Evolutionary conservation across 768 basidiomycete species (phyloP).

Genomic region (Tremella fuciformis): DNA sequence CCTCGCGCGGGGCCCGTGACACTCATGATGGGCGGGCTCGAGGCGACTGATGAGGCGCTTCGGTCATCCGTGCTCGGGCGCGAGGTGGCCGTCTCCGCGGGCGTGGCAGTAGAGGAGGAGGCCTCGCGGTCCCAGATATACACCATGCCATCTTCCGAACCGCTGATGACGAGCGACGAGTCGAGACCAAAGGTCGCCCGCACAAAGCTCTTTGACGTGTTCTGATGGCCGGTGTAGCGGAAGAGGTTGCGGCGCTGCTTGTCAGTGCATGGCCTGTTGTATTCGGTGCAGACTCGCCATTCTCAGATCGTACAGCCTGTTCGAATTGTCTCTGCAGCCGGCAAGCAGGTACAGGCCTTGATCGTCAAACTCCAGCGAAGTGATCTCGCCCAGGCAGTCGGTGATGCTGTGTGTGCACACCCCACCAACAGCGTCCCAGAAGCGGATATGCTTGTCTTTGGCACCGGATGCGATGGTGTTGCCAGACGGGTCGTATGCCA

Average conservation of each 20-base stretch:
- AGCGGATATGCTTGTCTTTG: slow-evolving; percentile 45
- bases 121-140: slow-evolving; percentile 48
- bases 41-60: too few species aligned
- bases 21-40: too few species aligned
- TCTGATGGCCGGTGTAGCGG: slow-evolving; percentile 49
- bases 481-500: slow-evolving; percentile 41
- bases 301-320: slow-evolving; percentile 47
- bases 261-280: not conserved
- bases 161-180: slow-evolving; percentile 38
- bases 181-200: slow-evolving; percentile 39
- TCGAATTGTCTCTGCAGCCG: slow-evolving; percentile 49
- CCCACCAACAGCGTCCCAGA: slow-evolving; percentile 51
- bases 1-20: slow-evolving; percentile 5
- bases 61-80: slow-evolving; percentile 17
- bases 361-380: slow-evolving; percentile 47
- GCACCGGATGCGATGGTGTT: slow-evolving; percentile 49
- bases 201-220: slow-evolving; percentile 50
- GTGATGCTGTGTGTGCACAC: slow-evolving; percentile 43
- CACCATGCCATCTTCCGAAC: slow-evolving; percentile 47
- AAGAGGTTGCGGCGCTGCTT: slow-evolving; percentile 42
- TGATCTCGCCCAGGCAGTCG: slow-evolving; percentile 48
- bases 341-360: slow-evolving; percentile 45
- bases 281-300: slow-evolving; percentile 33
- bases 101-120: not conserved
- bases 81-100: not conserved